Conservation (phyloP, 345 rosid genomes). For the Gynandropsis gynandra region DNA sequence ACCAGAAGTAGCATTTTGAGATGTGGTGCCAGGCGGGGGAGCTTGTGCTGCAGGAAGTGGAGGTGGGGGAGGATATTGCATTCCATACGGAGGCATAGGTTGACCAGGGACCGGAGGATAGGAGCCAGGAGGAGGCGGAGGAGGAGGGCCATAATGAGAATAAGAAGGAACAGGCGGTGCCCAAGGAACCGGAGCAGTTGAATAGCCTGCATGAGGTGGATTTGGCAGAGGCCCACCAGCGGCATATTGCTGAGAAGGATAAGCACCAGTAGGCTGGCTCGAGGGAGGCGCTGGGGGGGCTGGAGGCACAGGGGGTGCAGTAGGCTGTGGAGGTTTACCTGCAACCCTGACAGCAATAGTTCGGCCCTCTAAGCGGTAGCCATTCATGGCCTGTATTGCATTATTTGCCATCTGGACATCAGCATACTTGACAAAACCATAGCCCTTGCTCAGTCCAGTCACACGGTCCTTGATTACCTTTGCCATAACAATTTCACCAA, state of each 20-base stretch:
- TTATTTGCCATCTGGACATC: conserved; percentile 81
- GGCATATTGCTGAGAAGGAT: conserved; percentile 71
- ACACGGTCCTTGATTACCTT: conserved; percentile 87
- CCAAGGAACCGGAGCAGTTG: conserved; percentile 76
- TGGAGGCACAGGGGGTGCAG: conserved; percentile 74
- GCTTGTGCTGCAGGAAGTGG: conserved; percentile 43
- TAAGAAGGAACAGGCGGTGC: conserved; percentile 82
- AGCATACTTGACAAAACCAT: conserved; percentile 90
- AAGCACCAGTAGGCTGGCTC: conserved; percentile 56
- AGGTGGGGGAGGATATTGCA: conserved; percentile 60
- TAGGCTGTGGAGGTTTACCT: conserved; percentile 84
- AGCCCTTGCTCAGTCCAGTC: conserved; percentile 79
- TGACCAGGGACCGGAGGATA: conserved; percentile 78
- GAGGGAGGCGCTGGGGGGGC: conserved; percentile 50
- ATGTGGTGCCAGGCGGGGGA: conserved; percentile 57
- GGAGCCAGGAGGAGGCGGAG: conserved; percentile 78
- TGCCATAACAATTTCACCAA: conserved; percentile 94
- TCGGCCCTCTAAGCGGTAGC: conserved; percentile 74
- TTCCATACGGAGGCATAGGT: conserved; percentile 83
- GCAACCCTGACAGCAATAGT: conserved; percentile 95
- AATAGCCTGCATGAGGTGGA: conserved; percentile 46
- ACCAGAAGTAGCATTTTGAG: conserved; percentile 39
- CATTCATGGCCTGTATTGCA: conserved; percentile 83
- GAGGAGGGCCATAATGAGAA: conserved; percentile 70
- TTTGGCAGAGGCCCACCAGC: conserved; percentile 64